phyloP scores from a whole-genome alignment of 2,329 filamentous ascomycete genomes.

The Fusarium globosum region DNA sequence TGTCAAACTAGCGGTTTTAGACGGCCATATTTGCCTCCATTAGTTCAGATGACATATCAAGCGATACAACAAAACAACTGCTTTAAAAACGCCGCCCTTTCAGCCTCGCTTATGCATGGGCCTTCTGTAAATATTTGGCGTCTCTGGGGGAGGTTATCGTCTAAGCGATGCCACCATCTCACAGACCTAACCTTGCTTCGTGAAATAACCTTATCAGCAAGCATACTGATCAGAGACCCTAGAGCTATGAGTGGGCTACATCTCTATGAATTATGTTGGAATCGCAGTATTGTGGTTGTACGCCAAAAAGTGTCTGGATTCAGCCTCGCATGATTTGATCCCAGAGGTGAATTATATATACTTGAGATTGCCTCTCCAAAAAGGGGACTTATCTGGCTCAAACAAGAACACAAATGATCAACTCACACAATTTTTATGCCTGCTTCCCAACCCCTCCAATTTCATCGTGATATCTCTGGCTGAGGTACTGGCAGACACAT shows the following conservation, averaged over 20 bases:
- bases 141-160: rapidly evolving
- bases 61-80: background rate
- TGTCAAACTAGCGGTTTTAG: background rate
- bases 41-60: background rate
- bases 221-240: background rate
- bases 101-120: background rate
- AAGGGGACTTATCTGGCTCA: background rate
- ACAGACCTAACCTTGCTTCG: background rate
- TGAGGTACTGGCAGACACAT: background rate
- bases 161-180: rapidly evolving
- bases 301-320: background rate
- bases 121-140: background rate
- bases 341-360: background rate
- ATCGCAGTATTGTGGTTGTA: background rate
- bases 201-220: background rate
- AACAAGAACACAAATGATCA: background rate
- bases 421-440: rapidly evolving
- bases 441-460: rapidly evolving
- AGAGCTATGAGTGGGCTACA: background rate
- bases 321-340: background rate
- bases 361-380: background rate
- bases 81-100: background rate
- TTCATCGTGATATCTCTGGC: background rate
- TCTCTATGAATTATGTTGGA: rapidly evolving
- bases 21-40: background rate